phyloP scores from a whole-genome alignment of 2,329 filamentous ascomycete genomes.

The Aspergillus amoenus region DNA sequence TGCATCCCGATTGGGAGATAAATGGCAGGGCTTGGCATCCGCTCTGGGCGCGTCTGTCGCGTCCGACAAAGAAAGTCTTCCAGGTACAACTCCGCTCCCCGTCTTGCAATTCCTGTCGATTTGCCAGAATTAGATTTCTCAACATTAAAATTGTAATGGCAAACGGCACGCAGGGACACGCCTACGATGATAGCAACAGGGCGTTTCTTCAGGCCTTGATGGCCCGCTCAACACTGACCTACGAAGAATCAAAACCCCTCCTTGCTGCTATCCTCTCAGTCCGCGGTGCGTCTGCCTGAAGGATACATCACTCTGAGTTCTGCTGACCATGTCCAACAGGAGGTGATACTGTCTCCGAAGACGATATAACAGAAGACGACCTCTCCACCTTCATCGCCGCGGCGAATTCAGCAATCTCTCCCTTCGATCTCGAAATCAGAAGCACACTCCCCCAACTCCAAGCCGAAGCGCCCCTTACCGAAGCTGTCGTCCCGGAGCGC shows the following conservation, averaged over 20 bases:
- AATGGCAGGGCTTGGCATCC: conserved; percentile 13
- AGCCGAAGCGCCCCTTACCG: conserved; percentile 15
- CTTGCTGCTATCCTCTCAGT: conserved; percentile 73
- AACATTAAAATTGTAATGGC: background rate
- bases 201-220: conserved; percentile 91
- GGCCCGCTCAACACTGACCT: conserved; percentile 73
- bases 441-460: conserved; percentile 68
- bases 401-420: conserved; percentile 70
- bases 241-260: conserved; percentile 69
- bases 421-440: conserved; percentile 86
- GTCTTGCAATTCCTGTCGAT: background rate
- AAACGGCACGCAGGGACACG: conserved; percentile 15
- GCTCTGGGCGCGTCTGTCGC: conserved; percentile 13
- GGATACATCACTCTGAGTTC: background rate
- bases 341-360: conserved; percentile 49
- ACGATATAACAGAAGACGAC: conserved; percentile 67
- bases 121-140: background rate
- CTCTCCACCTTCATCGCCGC: conserved; percentile 68
- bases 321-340: conserved; percentile 32
- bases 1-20: background rate
- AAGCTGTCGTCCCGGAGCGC: conserved; percentile 43
- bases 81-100: background rate
- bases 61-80: conserved; percentile 2
- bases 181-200: conserved; percentile 68
- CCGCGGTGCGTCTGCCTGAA: conserved; percentile 40